Conservation (phyloP, 1,284 basidiomycete genomes). For the Trichosporon sp. region DNA sequence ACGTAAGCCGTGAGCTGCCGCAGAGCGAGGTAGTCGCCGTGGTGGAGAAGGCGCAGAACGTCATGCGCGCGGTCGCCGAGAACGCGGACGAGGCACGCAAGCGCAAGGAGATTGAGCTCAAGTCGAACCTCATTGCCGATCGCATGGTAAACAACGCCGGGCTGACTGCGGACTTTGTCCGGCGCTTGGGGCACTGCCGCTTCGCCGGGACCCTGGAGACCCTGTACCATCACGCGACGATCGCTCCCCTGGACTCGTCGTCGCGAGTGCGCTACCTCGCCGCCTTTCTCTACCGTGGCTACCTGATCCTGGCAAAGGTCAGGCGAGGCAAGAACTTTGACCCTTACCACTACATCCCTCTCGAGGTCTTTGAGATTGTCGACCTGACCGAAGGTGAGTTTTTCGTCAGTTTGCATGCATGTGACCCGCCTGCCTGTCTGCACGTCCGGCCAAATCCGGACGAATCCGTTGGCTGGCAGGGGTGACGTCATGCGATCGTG, state of each 20-base stretch:
- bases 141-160: constrained; percentile 54
- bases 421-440: no score
- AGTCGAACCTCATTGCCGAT: constrained; percentile 63
- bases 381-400: constrained; percentile 62
- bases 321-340: constrained; percentile 74
- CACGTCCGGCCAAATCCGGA: background rate
- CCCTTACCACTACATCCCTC: constrained; percentile 75
- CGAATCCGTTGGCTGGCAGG: constrained; percentile 5
- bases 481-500: constrained; percentile 1
- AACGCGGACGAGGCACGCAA: constrained; percentile 55
- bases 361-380: constrained; percentile 64
- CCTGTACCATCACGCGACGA: constrained; percentile 57
- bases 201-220: constrained; percentile 78
- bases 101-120: constrained; percentile 58
- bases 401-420: no score
- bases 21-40: constrained; percentile 6
- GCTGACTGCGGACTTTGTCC: constrained; percentile 54
- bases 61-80: constrained; percentile 58
- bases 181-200: constrained; percentile 64
- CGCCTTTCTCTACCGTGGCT: constrained; percentile 79
- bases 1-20: constrained; percentile 21
- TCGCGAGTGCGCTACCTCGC: constrained; percentile 79
- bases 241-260: constrained; percentile 46
- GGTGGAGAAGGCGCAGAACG: constrained; percentile 40
- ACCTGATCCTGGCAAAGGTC: constrained; percentile 78